Evolutionary conservation across 208 protist genomes (phyloP).

Genomic region (Wallacemonas sp.): DNA sequence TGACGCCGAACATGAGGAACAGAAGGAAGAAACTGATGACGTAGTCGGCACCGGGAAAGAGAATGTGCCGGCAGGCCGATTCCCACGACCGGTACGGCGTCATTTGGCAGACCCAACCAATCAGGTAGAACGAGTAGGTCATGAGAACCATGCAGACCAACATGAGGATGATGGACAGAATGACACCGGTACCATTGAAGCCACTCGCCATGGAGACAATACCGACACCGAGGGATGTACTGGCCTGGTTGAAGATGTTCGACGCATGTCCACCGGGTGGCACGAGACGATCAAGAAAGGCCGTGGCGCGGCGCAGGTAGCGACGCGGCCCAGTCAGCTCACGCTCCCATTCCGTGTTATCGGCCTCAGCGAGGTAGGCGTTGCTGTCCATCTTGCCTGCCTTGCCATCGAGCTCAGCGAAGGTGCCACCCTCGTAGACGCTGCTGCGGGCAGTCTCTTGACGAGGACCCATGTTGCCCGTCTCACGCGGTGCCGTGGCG

Average conservation of each 20-base stretch:
- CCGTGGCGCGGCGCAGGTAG: neutral
- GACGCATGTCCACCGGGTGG: constrained; percentile 53
- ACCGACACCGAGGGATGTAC: constrained; percentile 53
- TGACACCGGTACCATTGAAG: constrained; percentile 54
- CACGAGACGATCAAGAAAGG: constrained; percentile 18
- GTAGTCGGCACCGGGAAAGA: constrained; percentile 64
- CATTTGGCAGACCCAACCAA: constrained; percentile 54
- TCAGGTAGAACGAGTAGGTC: constrained; percentile 66
- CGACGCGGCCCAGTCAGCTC: too few species aligned
- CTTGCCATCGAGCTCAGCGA: neutral
- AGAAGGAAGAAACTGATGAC: constrained; percentile 49
- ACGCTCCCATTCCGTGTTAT: neutral
- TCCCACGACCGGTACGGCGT: constrained; percentile 56
- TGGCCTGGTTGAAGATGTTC: constrained; percentile 63
- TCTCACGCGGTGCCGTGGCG: too few species aligned
- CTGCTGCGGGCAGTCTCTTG: too few species aligned
- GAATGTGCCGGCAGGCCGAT: constrained; percentile 39
- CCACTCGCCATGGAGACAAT: constrained; percentile 60
- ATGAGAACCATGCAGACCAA: constrained; percentile 41
- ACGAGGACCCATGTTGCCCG: too few species aligned
- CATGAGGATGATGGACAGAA: constrained; percentile 49
- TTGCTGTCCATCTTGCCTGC: neutral
- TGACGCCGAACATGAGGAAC: constrained; percentile 47
- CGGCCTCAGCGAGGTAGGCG: neutral
- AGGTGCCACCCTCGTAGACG: too few species aligned